These are phyloP conservation scores for Naegleria fowleri DNA, from an alignment of 208 protist species.

Conservation along the genomic window DNA sequence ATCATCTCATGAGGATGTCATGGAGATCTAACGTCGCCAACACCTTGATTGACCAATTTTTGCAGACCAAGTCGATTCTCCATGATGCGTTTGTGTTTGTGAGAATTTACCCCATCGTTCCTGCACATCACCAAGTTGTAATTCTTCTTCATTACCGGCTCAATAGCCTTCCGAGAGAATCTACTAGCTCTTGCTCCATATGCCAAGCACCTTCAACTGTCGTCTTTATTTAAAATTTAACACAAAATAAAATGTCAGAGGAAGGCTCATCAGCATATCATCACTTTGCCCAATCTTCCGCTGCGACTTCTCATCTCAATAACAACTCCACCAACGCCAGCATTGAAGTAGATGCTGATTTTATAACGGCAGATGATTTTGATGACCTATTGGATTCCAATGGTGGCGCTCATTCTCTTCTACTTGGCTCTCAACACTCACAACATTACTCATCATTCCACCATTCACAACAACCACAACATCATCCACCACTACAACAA, in stretches of 20 bases:
- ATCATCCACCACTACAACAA: not conserved
- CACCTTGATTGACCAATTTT: too few relatives aligned
- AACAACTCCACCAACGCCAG: not conserved
- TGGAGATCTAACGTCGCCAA: too few relatives aligned
- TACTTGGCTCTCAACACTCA: not conserved
- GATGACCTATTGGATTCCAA: not conserved
- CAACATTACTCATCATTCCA: not conserved
- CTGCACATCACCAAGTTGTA: too few relatives aligned
- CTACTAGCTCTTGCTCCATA: too few relatives aligned
- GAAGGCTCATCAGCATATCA: not conserved
- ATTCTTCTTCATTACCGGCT: too few relatives aligned
- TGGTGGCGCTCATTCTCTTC: not conserved
- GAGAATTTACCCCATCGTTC: too few relatives aligned
- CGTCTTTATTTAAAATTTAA: too few relatives aligned
- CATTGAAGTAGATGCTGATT: not conserved
- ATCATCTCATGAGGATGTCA: too few relatives aligned
- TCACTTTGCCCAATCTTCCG: not conserved
- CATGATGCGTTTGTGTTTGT: too few relatives aligned
- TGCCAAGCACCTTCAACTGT: too few relatives aligned
- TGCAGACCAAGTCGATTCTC: too few relatives aligned
- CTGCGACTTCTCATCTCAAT: not conserved
- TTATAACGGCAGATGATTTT: not conserved
- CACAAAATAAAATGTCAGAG: not conserved
- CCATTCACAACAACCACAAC: not conserved
- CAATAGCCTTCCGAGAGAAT: too few relatives aligned